Evolutionary conservation across 2,329 filamentous ascomycete genomes (phyloP).

Genomic region (Clonostachys solani): DNA sequence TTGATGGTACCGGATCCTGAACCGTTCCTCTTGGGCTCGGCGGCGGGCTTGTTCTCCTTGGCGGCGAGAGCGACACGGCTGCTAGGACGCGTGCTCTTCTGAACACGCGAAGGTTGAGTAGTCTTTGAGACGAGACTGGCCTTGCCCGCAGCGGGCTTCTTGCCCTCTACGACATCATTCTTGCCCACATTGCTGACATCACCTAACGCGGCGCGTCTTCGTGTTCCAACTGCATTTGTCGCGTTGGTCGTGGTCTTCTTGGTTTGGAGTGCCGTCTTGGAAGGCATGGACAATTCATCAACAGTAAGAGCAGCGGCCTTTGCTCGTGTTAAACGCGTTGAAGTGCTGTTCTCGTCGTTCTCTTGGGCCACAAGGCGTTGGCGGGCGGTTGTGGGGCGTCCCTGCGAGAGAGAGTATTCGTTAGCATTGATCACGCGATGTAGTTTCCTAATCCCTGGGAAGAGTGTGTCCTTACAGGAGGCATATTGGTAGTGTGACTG

Average conservation of each 20-base stretch:
- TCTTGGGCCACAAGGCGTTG: conserved; percentile 80
- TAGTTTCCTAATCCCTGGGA: too few relatives aligned
- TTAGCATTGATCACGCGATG: too few relatives aligned
- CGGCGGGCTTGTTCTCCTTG: conserved; percentile 64
- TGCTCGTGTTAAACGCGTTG: conserved; percentile 85
- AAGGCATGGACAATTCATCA: conserved; percentile 54
- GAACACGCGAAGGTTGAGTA: conserved; percentile 74
- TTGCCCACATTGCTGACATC: conserved; percentile 97
- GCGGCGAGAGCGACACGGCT: conserved; percentile 58
- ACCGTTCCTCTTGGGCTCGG: conserved; percentile 67
- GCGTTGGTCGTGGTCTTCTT: conserved; percentile 59
- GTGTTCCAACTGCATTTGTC: conserved; percentile 41
- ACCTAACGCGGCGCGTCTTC: conserved; percentile 81
- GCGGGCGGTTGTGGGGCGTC: conserved; percentile 27
- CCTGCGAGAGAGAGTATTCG: too few relatives aligned
- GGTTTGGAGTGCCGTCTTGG: conserved; percentile 62
- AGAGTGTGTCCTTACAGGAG: conserved; percentile 22
- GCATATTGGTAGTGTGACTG: conserved; percentile 22
- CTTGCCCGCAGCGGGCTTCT: conserved; percentile 66
- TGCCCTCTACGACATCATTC: conserved; percentile 64
- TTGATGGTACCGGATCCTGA: conserved; percentile 70
- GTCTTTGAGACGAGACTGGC: conserved; percentile 73
- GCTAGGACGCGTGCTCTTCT: conserved; percentile 60
- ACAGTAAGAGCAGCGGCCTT: conserved; percentile 75
- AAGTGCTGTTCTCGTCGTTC: conserved; percentile 84